Evolutionary conservation across 768 basidiomycete species (phyloP), one percentile per base, ranked within the genome.

Genomic region (Phylloporus sp.): DNA sequence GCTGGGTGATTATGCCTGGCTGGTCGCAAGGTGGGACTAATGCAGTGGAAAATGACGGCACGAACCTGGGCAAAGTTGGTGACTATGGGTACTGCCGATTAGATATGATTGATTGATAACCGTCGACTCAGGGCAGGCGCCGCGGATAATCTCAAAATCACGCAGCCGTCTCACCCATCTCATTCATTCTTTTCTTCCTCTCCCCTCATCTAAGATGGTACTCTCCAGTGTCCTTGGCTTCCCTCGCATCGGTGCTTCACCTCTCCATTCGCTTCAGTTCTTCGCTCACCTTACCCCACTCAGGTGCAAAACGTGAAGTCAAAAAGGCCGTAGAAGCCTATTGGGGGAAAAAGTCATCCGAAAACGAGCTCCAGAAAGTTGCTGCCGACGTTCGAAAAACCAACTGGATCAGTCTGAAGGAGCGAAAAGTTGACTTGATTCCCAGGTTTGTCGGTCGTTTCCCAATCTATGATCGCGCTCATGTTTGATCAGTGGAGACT

Each of bases 321-420:
- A 97, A 97, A 77, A 95, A 97, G 79, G 93, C 94, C 59, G 91
- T 97, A 65, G 95, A 98, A 75, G 88, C 92, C 50, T 97, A 98
- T 79, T 99, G 97, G 97, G 91, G 81, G 28, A 88, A 89, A 71
- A 97, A 95, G 72, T 77, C 85, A 69, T 80, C 86, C 54, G 91
- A 84, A 31, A 89, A 90, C 60, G 90, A 93, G 53, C 87, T 99
- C 59, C 85, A 85, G 67, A 89, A 89, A 72, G 84, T 78, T 58
- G 90, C 93, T 61, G 87, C 91, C 60, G 85, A 91, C 47, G 86
- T 93, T 66, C 88, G 87, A 71, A 91, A 91, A 77, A 69, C 81
- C 58, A 90, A 81, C 79, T 99, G 94, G 95, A 83, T 80, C 55
- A 79, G 73, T 60, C 78, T 97, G 76, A 90, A 94, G 78, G 75